Evolutionary conservation across 495 filamentous ascomycete genomes (phyloP).

Genomic region (Cercophora newfieldiana): DNA sequence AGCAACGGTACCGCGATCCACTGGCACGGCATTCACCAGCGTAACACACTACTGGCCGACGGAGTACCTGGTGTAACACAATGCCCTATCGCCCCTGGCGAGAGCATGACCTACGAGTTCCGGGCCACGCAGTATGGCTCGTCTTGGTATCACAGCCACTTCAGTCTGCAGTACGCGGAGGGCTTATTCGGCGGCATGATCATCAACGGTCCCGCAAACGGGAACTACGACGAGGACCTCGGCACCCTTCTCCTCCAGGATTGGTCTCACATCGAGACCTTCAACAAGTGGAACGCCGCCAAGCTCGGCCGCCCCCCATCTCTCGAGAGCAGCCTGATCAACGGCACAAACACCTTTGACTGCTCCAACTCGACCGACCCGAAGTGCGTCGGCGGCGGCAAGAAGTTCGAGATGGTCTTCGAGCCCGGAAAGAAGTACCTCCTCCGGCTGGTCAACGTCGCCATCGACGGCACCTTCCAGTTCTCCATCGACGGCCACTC

Average conservation of each 20-base stretch:
- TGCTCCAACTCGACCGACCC: constrained; percentile 25
- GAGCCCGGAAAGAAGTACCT: constrained; percentile 44
- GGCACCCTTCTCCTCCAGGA: constrained; percentile 33
- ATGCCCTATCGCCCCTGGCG: constrained; percentile 51
- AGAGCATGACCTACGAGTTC: constrained; percentile 53
- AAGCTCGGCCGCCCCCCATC: constrained; percentile 36
- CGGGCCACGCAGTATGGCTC: constrained; percentile 55
- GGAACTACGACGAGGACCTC: constrained; percentile 45
- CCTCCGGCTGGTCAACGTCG: constrained; percentile 55
- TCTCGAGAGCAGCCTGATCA: constrained; percentile 37
- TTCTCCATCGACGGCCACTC: constrained; percentile 53
- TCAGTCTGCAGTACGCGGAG: constrained; percentile 50
- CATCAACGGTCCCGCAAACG: constrained; percentile 31
- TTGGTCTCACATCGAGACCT: constrained; percentile 28
- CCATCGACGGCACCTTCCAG: constrained; percentile 38
- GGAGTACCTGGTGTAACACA: constrained; percentile 49
- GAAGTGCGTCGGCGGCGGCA: constrained; percentile 34
- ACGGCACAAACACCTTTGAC: constrained; percentile 40
- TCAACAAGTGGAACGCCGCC: constrained; percentile 27
- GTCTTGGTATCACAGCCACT: constrained; percentile 60
- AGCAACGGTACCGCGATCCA: constrained; percentile 42
- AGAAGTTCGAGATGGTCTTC: constrained; percentile 39
- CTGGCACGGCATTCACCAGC: constrained; percentile 38
- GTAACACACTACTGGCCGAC: constrained; percentile 42
- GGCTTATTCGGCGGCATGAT: constrained; percentile 53